Base-by-base conservation (phyloP, 2,329 filamentous ascomycete species). In the Ophioceras dolichostomum region DNA sequence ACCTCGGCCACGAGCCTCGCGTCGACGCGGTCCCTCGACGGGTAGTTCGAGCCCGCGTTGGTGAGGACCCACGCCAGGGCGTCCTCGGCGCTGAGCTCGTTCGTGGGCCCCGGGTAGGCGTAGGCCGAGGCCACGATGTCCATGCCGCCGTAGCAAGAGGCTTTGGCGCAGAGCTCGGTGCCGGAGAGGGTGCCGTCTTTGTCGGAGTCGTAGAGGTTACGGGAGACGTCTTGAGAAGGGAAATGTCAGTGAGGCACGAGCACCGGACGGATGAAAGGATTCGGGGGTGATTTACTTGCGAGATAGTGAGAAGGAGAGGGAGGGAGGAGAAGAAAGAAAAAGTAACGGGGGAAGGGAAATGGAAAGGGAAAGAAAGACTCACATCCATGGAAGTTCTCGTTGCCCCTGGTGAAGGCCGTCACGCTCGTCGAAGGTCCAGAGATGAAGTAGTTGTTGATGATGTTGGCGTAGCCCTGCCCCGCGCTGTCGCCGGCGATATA, bases 371-470 rank as follows among this genome's bases (percentile, higher is more conserved):
- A n/a, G 24, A n/a, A 27, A n/a, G 4, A 47, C 53, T 44, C 42
- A 57, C 55, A 73, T 13, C 62, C 68, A 29, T 67, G 64, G 53
- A 72, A 73, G 35, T 67, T 65, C 3, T 50, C 56, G 39, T 71
- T 72, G n/a, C 70, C 67, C n/a, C 68, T 60, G 2, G 66, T 71
- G 43, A 72, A 74, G 0, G 67, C 65, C 1, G 64, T 58, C 3
- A 62, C 60, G 19, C 51, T 60, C 3, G 68, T 72, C 32, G 56
- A 62, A 0, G 68, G 69, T 0, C 70, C 70, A 2, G 62, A 63
- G 41, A 74, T 67, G 51, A 72, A 74, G 50, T 74, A 73, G 50
- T 74, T 74, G 41, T 66, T 65, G 37, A 72, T 56, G 39, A 74
- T 66, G 42, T 74, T 70, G 5, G 60, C 67, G 34, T 63, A 59